Evolutionary conservation across 768 basidiomycete genomes (phyloP).

Genomic region (Boletus eberwhitei): DNA sequence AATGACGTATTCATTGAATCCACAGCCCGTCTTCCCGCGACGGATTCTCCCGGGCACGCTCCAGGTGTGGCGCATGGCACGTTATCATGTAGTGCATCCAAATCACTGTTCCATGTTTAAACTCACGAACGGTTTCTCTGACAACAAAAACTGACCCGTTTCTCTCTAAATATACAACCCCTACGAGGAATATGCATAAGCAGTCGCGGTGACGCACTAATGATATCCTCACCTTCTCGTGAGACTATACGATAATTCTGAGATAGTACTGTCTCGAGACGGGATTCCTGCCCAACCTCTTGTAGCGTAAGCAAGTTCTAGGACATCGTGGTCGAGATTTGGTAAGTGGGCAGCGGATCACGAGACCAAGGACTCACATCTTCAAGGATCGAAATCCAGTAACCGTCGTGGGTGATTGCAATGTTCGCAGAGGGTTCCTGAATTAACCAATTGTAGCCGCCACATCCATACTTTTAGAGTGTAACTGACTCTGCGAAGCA

Average conservation of each 20-base stretch:
- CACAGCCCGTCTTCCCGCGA: too few relatives aligned
- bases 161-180: not conserved
- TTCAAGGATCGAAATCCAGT: constrained; percentile 9
- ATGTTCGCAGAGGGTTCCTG: constrained; percentile 5
- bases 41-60: too few relatives aligned
- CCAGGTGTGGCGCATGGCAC: too few relatives aligned
- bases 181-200: not conserved
- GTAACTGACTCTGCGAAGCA: not conserved
- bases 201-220: not conserved
- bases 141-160: not conserved
- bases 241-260: constrained; percentile 1
- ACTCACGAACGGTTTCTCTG: not conserved
- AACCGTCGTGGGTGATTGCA: constrained; percentile 4
- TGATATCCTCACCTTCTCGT: not conserved
- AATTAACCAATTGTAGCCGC: not conserved
- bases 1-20: too few relatives aligned
- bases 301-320: not conserved
- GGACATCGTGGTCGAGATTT: not conserved
- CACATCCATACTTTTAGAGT: not conserved
- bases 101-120: not conserved
- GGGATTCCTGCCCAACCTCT: not conserved
- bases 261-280: not conserved
- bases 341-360: not conserved
- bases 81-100: not conserved
- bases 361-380: not conserved